These are phyloP conservation scores for Hypoxylon rickii DNA, from an alignment of 495 filamentous ascomycete genomes.

Conservation along the genomic window DNA sequence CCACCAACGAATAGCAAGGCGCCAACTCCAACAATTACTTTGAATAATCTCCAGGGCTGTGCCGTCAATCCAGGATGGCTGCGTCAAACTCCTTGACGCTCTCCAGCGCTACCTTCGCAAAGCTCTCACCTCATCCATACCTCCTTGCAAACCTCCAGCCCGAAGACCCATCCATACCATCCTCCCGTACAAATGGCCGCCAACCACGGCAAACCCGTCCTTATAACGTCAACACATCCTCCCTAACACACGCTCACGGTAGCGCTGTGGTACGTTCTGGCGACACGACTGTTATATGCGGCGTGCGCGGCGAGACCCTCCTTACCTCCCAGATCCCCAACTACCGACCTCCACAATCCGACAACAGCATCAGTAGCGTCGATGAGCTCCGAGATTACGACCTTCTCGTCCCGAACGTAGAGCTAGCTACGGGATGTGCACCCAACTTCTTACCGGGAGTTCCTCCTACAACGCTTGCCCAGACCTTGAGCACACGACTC, in stretches of 20 bases:
- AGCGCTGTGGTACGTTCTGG: slow-evolving; percentile 85
- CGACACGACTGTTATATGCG: slow-evolving; percentile 90
- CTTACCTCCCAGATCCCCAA: slow-evolving; percentile 69
- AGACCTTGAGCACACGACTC: slow-evolving; percentile 78
- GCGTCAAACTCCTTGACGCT: slow-evolving; percentile 60
- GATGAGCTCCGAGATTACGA: slow-evolving; percentile 60
- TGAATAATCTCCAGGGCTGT: too few relatives aligned
- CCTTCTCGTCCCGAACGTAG: slow-evolving; percentile 89
- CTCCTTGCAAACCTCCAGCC: slow-evolving; percentile 84
- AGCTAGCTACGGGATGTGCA: slow-evolving; percentile 85
- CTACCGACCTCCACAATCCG: slow-evolving; percentile 51
- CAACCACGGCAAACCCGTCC: slow-evolving; percentile 67
- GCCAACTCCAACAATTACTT: not conserved
- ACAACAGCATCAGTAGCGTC: slow-evolving; percentile 1
- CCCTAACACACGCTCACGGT: slow-evolving; percentile 84
- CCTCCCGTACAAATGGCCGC: slow-evolving; percentile 79
- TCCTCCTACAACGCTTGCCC: slow-evolving; percentile 77
- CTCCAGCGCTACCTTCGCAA: slow-evolving; percentile 81
- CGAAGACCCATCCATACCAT: slow-evolving; percentile 54
- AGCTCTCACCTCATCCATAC: slow-evolving; percentile 85
- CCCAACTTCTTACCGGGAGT: slow-evolving; percentile 82
- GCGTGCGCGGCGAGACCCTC: slow-evolving; percentile 85
- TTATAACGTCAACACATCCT: slow-evolving; percentile 73
- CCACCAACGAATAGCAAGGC: too few relatives aligned
- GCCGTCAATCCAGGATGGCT: too few relatives aligned